Conservation (phyloP, 2,329 filamentous ascomycete species). For the Beauveria brongniartii region DNA sequence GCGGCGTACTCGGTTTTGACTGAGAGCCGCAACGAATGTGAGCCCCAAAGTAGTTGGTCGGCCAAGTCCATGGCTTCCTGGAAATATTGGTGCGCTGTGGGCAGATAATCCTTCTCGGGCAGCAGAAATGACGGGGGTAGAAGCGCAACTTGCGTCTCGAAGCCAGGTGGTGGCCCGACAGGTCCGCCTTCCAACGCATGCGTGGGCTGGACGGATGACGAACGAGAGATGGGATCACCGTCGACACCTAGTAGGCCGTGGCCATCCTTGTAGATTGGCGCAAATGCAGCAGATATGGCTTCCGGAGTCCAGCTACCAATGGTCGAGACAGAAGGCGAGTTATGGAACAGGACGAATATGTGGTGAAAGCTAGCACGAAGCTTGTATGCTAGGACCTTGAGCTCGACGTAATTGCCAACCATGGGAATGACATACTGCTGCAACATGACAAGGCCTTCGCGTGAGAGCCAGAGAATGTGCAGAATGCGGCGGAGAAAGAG, state of each 20-base stretch:
- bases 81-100: slow-evolving; percentile 75
- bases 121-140: slow-evolving; percentile 67
- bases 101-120: slow-evolving; percentile 71
- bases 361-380: slow-evolving; percentile 91
- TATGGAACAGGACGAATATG: slow-evolving; percentile 94
- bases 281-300: slow-evolving; percentile 27
- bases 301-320: slow-evolving; percentile 46
- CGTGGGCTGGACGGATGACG: slow-evolving; percentile 39
- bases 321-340: slow-evolving; percentile 68
- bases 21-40: slow-evolving; percentile 80
- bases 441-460: slow-evolving; percentile 81
- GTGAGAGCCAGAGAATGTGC: slow-evolving; percentile 91
- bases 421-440: slow-evolving; percentile 83
- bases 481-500: slow-evolving; percentile 73
- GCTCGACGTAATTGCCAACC: slow-evolving; percentile 68
- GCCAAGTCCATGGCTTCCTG: slow-evolving; percentile 67
- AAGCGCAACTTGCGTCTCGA: slow-evolving; percentile 31
- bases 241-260: slow-evolving; percentile 43
- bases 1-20: slow-evolving; percentile 89
- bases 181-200: slow-evolving; percentile 50
- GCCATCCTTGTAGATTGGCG: slow-evolving; percentile 27
- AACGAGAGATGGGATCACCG: slow-evolving; percentile 31
- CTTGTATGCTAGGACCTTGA: slow-evolving; percentile 86
- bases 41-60: slow-evolving; percentile 70
- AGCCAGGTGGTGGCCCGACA: slow-evolving; percentile 48